These are phyloP conservation scores for Podaxis mareebaensis DNA, from an alignment of 768 basidiomycete species.

Conservation along the genomic window DNA sequence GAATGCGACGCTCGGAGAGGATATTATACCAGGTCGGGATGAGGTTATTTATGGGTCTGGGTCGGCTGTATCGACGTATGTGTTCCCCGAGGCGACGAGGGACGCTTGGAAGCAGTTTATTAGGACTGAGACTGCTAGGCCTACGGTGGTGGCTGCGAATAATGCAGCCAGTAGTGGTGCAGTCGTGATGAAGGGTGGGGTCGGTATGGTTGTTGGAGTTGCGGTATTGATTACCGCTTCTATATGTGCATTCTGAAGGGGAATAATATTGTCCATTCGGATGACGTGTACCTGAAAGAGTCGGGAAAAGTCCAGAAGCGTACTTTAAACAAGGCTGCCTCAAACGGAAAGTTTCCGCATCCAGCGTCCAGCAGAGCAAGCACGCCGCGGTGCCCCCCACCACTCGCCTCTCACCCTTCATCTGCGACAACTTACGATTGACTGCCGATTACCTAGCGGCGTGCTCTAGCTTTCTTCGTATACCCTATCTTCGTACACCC, in stretches of 20 bases:
- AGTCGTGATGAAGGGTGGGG: not conserved
- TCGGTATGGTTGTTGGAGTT: not conserved
- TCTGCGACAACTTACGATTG: no score
- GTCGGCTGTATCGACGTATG: constrained; percentile 50
- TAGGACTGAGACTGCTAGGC: constrained; percentile 35
- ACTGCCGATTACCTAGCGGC: no score
- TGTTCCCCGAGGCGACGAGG: constrained; percentile 55
- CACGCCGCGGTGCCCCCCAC: no score
- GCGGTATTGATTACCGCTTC: not conserved
- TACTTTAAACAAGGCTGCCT: no score
- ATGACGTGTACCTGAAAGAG: no score
- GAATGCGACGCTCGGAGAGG: constrained; percentile 41
- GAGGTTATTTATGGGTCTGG: constrained; percentile 58
- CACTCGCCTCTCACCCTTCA: no score
- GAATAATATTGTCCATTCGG: not conserved
- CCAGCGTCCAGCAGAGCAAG: no score
- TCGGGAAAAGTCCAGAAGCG: no score
- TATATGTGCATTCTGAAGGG: not conserved
- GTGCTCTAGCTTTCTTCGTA: no score
- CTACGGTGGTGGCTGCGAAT: constrained; percentile 11
- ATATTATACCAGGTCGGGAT: constrained; percentile 52
- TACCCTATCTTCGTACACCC: no score
- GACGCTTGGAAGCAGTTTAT: constrained; percentile 58
- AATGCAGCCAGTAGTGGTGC: not conserved
- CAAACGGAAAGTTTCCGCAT: no score